phyloP scores from a whole-genome alignment of 2,329 filamentous ascomycete genomes.

The Teratosphaeria epicoccoides region DNA sequence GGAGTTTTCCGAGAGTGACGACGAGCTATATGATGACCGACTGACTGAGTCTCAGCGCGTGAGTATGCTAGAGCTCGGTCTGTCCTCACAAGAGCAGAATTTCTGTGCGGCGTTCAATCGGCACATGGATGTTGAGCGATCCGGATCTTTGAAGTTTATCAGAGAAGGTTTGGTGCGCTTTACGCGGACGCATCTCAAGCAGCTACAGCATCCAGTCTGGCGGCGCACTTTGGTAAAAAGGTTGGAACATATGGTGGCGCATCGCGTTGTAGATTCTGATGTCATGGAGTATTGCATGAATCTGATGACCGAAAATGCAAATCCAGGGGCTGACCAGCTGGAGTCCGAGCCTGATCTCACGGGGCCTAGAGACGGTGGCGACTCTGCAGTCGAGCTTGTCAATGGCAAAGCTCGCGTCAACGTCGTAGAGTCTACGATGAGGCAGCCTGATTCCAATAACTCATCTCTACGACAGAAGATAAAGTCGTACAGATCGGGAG shows the following conservation, averaged over 20 bases:
- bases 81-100: conserved; percentile 16
- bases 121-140: conserved; percentile 28
- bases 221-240: conserved; percentile 24
- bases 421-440: neutral
- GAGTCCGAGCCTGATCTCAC: neutral
- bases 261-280: conserved; percentile 21
- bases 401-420: neutral
- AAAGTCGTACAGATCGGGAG: conserved; percentile 5
- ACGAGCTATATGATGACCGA: conserved; percentile 32
- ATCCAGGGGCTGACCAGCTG: neutral
- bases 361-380: neutral
- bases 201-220: conserved; percentile 17
- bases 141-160: conserved; percentile 24
- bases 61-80: conserved; percentile 15
- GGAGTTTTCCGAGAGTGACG: conserved; percentile 33
- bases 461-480: neutral
- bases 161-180: conserved; percentile 33
- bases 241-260: conserved; percentile 21
- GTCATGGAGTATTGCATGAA: conserved; percentile 12
- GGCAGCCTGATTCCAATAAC: neutral
- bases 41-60: conserved; percentile 23
- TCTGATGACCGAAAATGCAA: neutral
- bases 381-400: neutral
- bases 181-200: conserved; percentile 13
- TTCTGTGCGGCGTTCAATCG: conserved; percentile 30